Percentiles rank a stretch among this genome's conserved stretches.
Evolutionary conservation across 345 rosid species (phyloP).

Genomic region (Erucastrum elatum): DNA sequence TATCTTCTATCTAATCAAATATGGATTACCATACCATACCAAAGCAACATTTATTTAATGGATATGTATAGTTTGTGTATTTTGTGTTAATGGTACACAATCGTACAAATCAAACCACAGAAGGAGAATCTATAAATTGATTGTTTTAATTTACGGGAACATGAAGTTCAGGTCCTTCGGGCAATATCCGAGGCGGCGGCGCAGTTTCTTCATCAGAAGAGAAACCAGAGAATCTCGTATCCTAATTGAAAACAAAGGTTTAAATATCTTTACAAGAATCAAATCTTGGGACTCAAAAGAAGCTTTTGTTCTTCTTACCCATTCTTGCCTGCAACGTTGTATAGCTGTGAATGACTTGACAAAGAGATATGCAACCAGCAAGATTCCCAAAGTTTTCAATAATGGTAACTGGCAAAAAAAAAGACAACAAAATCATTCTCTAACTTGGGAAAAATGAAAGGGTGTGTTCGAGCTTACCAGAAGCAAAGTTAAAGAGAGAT

Average conservation of each 20-base stretch:
- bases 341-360: slow-evolving; percentile 51
- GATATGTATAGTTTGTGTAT: not conserved
- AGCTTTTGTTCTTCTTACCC: slow-evolving; percentile 14
- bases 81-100: not conserved
- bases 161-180: slow-evolving; percentile 2
- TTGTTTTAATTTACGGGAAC: not conserved
- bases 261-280: not conserved
- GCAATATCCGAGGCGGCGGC: not conserved
- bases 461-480: slow-evolving; percentile 45
- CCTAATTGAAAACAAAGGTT: slow-evolving; percentile 15
- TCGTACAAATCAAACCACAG: not conserved
- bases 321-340: slow-evolving; percentile 48
- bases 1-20: not conserved
- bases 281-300: not conserved
- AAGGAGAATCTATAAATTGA: not conserved
- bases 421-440: not conserved
- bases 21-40: not conserved
- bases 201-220: slow-evolving; percentile 31
- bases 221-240: slow-evolving; percentile 22
- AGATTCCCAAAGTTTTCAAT: slow-evolving; percentile 61
- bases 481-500: slow-evolving; percentile 57
- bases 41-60: not conserved
- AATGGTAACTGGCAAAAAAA: slow-evolving; percentile 51
- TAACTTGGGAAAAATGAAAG: not conserved
- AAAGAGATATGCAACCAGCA: slow-evolving; percentile 61